Evolutionary conservation across 495 filamentous ascomycete genomes (phyloP).

Genomic region (Penicillium arizonense): DNA sequence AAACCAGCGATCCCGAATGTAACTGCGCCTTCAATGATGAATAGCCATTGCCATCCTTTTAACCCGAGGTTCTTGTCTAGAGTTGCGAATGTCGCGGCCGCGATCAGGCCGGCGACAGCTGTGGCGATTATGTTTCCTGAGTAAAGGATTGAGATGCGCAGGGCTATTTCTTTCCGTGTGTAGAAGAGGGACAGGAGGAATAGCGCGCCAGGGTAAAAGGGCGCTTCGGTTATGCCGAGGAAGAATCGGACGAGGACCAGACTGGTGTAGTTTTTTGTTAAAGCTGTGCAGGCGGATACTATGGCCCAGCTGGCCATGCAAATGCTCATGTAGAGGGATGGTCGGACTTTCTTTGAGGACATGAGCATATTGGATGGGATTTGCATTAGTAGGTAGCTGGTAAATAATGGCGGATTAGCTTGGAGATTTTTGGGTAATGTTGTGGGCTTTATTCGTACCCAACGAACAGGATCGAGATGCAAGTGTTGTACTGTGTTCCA

Average conservation of each 20-base stretch:
- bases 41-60: conserved; percentile 16
- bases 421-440: too few species aligned
- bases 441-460: conserved; percentile 28
- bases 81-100: conserved; percentile 18
- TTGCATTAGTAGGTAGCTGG: conserved; percentile 49
- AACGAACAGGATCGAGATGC: conserved; percentile 53
- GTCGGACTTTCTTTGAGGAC: conserved; percentile 24
- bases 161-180: conserved; percentile 42
- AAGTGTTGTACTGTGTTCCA: conserved; percentile 46
- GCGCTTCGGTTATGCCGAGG: conserved; percentile 44
- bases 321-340: conserved; percentile 21
- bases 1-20: too few species aligned
- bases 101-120: conserved; percentile 46
- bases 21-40: too few species aligned
- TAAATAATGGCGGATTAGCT: conserved; percentile 18
- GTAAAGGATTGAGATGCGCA: conserved; percentile 40
- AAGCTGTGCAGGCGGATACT: conserved; percentile 39
- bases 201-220: conserved; percentile 42
- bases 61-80: conserved; percentile 8
- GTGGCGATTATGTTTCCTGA: conserved; percentile 38
- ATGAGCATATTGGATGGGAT: conserved; percentile 58
- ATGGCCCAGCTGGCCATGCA: conserved; percentile 46
- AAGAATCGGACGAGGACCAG: conserved; percentile 32
- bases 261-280: conserved; percentile 35
- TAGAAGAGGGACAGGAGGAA: conserved; percentile 44